A percentile compares a stretch with the other conserved stretches of the same genome.
phyloP scores from a whole-genome alignment of 2,329 filamentous ascomycete species.

The Zasmidium citrigriseum region DNA sequence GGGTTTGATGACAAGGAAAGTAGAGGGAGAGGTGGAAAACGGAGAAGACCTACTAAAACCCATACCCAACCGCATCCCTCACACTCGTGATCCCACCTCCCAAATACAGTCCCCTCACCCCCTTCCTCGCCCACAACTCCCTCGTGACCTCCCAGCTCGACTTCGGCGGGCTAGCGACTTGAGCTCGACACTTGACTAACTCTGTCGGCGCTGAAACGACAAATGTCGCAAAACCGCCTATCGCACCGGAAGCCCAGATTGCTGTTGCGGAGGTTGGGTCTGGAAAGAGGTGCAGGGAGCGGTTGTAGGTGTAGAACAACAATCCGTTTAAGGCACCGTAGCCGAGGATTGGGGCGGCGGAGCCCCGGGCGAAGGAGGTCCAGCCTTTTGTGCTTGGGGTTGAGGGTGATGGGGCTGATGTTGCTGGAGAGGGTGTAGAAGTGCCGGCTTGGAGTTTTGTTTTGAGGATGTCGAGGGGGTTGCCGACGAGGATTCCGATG shows the following conservation, averaged over 20 bases:
- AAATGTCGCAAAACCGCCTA: slow-evolving; percentile 83
- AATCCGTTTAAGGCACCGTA: slow-evolving; percentile 91
- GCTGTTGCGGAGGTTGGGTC: slow-evolving; percentile 22
- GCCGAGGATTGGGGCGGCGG: slow-evolving; percentile 81
- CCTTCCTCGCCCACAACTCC: slow-evolving; percentile 37
- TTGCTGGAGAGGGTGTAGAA: slow-evolving; percentile 15
- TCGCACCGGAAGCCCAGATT: slow-evolving; percentile 73
- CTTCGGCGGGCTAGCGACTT: slow-evolving; percentile 54
- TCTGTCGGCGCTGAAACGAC: slow-evolving; percentile 86
- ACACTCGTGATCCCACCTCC: slow-evolving; percentile 80
- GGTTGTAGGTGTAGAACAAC: slow-evolving; percentile 79
- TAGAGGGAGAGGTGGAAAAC: not conserved
- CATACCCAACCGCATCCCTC: slow-evolving; percentile 88
- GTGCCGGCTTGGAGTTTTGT: slow-evolving; percentile 73
- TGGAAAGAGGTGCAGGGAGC: slow-evolving; percentile 65
- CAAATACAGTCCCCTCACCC: slow-evolving; percentile 72
- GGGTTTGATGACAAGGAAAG: not conserved
- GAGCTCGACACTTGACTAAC: slow-evolving; percentile 84
- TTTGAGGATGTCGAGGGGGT: slow-evolving; percentile 71
- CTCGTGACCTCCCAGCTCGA: slow-evolving; percentile 32
- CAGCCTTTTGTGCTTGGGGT: slow-evolving; percentile 18
- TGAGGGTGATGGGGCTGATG: not conserved
- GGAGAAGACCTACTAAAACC: slow-evolving; percentile 69
- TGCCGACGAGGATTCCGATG: slow-evolving; percentile 82
- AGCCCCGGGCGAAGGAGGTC: slow-evolving; percentile 54